Base-by-base conservation (phyloP, 1,284 basidiomycete genomes). In the Ustilago sp. region DNA sequence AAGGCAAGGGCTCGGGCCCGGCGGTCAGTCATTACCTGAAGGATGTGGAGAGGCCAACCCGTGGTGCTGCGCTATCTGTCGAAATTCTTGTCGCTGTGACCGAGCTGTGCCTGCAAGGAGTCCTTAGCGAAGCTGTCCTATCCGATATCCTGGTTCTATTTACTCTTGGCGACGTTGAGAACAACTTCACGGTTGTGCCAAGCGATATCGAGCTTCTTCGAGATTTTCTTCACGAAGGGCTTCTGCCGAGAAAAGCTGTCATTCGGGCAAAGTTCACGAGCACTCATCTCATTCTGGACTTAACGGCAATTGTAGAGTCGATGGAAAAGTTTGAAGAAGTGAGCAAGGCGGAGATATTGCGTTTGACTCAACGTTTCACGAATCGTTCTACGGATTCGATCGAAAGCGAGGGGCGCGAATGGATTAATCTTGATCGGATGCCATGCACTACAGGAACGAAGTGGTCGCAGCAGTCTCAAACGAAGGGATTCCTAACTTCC, bases 71-170 rank as follows among this genome's bases (percentile, higher is more conserved):
- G 3, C 57, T 68, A 2, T 54, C 61, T 5, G 47, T 60, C 34
- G 61, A 69, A 4, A 51, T 50, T 8, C 55, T 71, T 8, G 32
- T 53, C 4, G 59, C 63, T 2, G 45, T 62, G 23, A 59, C 57
- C 54, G 63, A 65, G 32, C 63, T 71, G 2, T 71, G 68, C 34
- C 23, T 65, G 8, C 53, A 62, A 15, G 54, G 63, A 32, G 54
- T 61, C 12, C 48, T 71, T 13, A 32, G 54, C 35, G 28, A 19
- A 15, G 41, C 47, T 8, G 23, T 64, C 12, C 62, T 64, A 1
- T 17, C 36, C 23, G 58, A 64, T 12, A 38, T 71, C 5, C 45
- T 71, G 3, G 53, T 55, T 13, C 58, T 71, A 2, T 71, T 71
- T 41, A 45, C 50, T 43, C 55, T 71, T 17, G 68, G 63, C 35